Base-by-base conservation (phyloP, 1,139 yeast species). In the Blastobotrys serpentis region DNA sequence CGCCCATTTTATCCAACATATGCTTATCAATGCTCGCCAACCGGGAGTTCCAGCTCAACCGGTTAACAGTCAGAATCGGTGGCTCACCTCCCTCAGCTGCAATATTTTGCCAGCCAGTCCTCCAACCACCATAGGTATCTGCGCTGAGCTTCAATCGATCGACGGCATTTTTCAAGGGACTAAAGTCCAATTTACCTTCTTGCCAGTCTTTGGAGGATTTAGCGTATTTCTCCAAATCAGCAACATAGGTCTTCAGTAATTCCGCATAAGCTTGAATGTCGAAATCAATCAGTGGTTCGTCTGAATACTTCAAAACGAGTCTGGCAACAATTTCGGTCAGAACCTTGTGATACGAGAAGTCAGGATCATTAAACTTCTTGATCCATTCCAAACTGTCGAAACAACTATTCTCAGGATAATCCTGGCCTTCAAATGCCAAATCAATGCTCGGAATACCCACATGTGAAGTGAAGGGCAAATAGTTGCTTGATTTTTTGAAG, bases 21-120 rank as follows among this genome's bases (percentile, higher is more conserved):
- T 73, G 70, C 56, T 77, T 77, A 55, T 82, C 86, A 49, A 87
- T 73, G 14, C 70, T 67, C 14, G 79, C 67, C 62, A 88, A 68
- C 53, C 80, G 79, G 25, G 81, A 76, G 67, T 90, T 90, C 88
- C 95, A 85, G 52, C 78, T 79, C 84, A 88, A 79, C 59, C 98
- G 74, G 56, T 79, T 81, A 52, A 82, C 76, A 0, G 90, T 77
- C 49, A 85, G 70, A 42, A 84, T 65, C 2, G 88, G 78, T 0
- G 95, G 90, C 61, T 87, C 95, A 36, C 40, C 40, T 32, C 67
- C 69, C 7, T 53, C 49, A 6, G 47, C 47, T 10, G 55, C 51
- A 13, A 73, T 68, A 13, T 73, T 73, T 18, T 62, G 64, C 92
- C 95, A 85, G 1, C 79, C 77, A 11, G 65, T 60, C 16, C 64